A percentile compares a stretch with the other conserved stretches of the same genome.
phyloP scores from a whole-genome alignment of 306 rosid species.

The Castanea sativa region DNA sequence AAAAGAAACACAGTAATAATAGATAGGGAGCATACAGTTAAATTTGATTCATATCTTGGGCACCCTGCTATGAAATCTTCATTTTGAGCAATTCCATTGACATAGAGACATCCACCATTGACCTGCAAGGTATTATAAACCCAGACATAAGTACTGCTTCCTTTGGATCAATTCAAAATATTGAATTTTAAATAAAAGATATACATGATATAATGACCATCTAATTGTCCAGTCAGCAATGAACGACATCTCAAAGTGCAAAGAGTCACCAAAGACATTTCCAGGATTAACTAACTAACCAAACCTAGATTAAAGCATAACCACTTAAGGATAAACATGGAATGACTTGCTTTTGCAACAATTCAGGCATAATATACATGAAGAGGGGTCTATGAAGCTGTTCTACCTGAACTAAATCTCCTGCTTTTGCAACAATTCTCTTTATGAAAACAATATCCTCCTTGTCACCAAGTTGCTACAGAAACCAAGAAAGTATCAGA shows the following conservation, averaged over 20 bases:
- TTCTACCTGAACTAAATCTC: slow-evolving; percentile 76
- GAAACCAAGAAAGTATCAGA: slow-evolving; percentile 28
- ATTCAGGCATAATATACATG: neutral
- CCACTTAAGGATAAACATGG: neutral
- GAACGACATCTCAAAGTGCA: neutral
- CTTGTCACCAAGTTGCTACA: slow-evolving; percentile 45
- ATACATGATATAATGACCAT: neutral
- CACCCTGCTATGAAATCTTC: slow-evolving; percentile 66
- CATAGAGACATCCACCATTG: slow-evolving; percentile 55
- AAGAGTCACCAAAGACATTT: neutral
- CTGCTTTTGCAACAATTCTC: slow-evolving; percentile 85
- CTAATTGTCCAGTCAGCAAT: neutral
- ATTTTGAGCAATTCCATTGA: slow-evolving; percentile 63
- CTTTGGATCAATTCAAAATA: neutral
- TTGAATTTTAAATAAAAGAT: neutral
- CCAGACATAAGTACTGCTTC: slow-evolving; percentile 2
- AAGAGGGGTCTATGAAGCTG: neutral
- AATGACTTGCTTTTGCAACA: neutral
- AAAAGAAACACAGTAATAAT: slow-evolving; percentile 8
- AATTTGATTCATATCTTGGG: slow-evolving; percentile 43
- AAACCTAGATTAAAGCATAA: neutral
- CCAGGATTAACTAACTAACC: neutral
- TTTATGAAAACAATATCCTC: slow-evolving; percentile 59
- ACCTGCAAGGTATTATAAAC: slow-evolving; percentile 46
- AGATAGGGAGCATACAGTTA: slow-evolving; percentile 47